A percentile compares a stretch with the other conserved stretches of the same genome.
Conservation (phyloP, 1,284 basidiomycete genomes). For the Papiliotrema fonsecae region DNA sequence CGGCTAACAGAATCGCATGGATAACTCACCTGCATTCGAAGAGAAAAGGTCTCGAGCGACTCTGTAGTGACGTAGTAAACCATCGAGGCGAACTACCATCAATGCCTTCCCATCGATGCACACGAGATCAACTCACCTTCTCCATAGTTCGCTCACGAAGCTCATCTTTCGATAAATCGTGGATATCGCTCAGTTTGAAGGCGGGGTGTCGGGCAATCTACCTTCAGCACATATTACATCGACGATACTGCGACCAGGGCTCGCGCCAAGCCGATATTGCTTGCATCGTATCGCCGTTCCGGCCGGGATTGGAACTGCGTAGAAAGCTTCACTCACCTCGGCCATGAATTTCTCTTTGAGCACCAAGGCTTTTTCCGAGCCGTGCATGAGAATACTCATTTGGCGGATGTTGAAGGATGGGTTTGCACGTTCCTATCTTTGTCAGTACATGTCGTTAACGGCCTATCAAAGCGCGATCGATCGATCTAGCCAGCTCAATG, state of each 20-base stretch:
- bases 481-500: too few relatives aligned
- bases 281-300: too few relatives aligned
- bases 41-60: constrained; percentile 50
- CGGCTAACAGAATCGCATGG: not conserved
- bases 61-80: constrained; percentile 52
- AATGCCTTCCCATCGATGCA: constrained; percentile 1
- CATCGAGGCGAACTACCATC: constrained; percentile 42
- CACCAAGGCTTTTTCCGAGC: constrained; percentile 41
- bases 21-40: constrained; percentile 52
- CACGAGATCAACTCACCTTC: constrained; percentile 19
- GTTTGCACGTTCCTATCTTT: constrained; percentile 49
- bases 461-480: too few relatives aligned
- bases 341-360: constrained; percentile 52
- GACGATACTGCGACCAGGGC: too few relatives aligned
- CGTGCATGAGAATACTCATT: constrained; percentile 45
- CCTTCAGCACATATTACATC: not conserved
- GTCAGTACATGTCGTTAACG: too few relatives aligned
- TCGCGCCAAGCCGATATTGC: too few relatives aligned
- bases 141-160: constrained; percentile 53
- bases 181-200: constrained; percentile 55
- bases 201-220: constrained; percentile 52
- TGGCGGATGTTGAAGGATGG: constrained; percentile 52
- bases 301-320: not conserved
- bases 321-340: constrained; percentile 38
- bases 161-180: constrained; percentile 55